Base-by-base conservation (phyloP, 345 rosid species). In the Theobroma cacao region DNA sequence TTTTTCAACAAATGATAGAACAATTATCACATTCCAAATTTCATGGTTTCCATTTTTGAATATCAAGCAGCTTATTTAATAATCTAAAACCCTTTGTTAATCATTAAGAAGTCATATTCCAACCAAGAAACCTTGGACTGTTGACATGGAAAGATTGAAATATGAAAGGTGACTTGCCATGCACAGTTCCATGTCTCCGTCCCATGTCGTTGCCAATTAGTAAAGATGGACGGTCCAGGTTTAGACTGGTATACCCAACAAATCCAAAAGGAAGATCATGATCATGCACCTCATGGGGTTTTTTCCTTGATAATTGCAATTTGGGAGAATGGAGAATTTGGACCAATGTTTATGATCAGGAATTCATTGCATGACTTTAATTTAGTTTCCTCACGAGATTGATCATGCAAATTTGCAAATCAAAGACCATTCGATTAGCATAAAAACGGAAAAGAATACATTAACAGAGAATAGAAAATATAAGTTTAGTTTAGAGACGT, bases 401-500 rank as follows among this genome's bases (percentile, higher is more conserved):
- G 62, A 26, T 26, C 31, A 24, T 58, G 62, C 15, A 58, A 24
- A 3, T 10, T 26, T 24, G 30, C 60, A n/a, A 20, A n/a, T 9
- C 13, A 9, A 10, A 58, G 14, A 24, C 3, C 30, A 3, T 2
- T 10, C 28, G 34, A 59, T 12, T 2, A 24, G 12, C 62, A 58
- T 58, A 28, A 59, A 28, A 1, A 28, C 3, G 4, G 31, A 11
- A 24, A 53, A n/a, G 1, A 6, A 1, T 9, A 10, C 62, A 58
- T 58, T 20, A 18, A 58, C 10, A 10, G 11, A 43, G 20, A 56
- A 68, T 43, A 7, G n/a, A 24, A 59, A 79, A 22, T 61, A 26
- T n/a, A 58, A 13, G 26, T 28, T 58, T 43, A 6, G 36, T 59
- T 31, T 69, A 0, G 56, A 60, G 58, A 80, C 83, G 86, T 88